These are phyloP conservation scores for Trichoderma guizhouense DNA, from an alignment of 2,329 filamentous ascomycete species.

Conservation along the genomic window DNA sequence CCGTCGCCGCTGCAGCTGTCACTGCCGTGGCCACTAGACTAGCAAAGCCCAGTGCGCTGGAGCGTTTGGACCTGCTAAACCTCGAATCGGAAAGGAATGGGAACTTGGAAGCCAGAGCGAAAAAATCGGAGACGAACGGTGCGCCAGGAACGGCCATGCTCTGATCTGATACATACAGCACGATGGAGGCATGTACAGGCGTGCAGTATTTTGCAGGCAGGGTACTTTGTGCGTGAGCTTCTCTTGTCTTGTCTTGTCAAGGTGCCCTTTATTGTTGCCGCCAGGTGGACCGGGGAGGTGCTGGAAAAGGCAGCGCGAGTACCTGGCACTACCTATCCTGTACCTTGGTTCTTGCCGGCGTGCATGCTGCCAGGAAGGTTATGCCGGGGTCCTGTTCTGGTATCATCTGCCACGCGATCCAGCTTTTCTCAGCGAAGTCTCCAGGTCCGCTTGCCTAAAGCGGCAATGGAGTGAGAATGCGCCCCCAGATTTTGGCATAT, in stretches of 20 bases:
- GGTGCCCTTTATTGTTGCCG: not conserved
- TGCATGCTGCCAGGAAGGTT: not conserved
- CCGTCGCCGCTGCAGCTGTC: not conserved
- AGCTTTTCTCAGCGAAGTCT: not conserved
- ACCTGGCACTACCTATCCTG: not conserved
- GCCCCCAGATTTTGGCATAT: not conserved
- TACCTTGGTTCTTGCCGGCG: not conserved
- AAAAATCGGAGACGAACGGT: not conserved
- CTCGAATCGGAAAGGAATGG: not conserved
- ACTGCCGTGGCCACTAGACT: constrained; percentile 5
- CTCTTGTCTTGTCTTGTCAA: not conserved
- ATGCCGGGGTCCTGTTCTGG: not conserved
- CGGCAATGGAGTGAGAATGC: not conserved
- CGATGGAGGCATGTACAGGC: not conserved
- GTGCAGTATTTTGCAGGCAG: not conserved
- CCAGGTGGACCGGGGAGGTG: not conserved
- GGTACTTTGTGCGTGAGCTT: not conserved
- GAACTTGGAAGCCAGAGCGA: not conserved
- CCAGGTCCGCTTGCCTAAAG: constrained; percentile 7
- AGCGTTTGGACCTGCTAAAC: constrained; percentile 7
- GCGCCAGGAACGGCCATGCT: constrained; percentile 12
- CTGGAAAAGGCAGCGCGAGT: not conserved
- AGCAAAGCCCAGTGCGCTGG: not conserved
- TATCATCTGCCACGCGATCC: not conserved
- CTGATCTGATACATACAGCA: not conserved